These are phyloP conservation scores for Begonia masoniana DNA, from an alignment of 306 rosid genomes.

Conservation along the genomic window DNA sequence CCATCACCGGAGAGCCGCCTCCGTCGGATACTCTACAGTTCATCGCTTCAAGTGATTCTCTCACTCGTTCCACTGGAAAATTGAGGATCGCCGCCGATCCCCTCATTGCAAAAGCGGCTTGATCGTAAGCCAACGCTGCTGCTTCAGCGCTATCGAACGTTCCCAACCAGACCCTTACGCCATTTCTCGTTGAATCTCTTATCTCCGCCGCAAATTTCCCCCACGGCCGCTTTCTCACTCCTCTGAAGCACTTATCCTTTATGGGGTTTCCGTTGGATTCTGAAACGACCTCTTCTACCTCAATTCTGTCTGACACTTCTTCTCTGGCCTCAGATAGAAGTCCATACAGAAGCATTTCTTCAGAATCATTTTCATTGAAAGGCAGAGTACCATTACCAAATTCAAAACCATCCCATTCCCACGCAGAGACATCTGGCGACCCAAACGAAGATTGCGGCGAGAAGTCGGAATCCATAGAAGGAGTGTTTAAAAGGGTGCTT, in stretches of 20 bases:
- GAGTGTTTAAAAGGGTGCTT: slow-evolving; percentile 28
- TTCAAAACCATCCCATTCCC: slow-evolving; percentile 21
- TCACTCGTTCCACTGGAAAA: slow-evolving; percentile 60
- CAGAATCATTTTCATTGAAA: slow-evolving; percentile 78
- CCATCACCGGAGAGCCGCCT: slow-evolving; percentile 80
- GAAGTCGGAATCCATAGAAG: slow-evolving; percentile 22
- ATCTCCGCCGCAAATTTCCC: slow-evolving; percentile 95
- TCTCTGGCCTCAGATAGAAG: slow-evolving; percentile 29
- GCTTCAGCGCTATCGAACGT: slow-evolving; percentile 93
- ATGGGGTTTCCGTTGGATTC: slow-evolving; percentile 8
- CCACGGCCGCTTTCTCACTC: slow-evolving; percentile 84
- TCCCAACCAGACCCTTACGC: slow-evolving; percentile 86
- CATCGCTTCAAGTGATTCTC: slow-evolving; percentile 62
- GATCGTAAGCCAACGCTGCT: slow-evolving; percentile 87
- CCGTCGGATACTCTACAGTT: slow-evolving; percentile 16
- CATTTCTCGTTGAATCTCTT: slow-evolving; percentile 75
- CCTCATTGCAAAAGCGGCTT: slow-evolving; percentile 85
- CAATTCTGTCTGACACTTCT: slow-evolving; percentile 10
- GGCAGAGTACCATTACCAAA: slow-evolving; percentile 36
- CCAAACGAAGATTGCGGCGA: slow-evolving; percentile 52
- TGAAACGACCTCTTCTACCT: slow-evolving; percentile 55
- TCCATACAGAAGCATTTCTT: slow-evolving; percentile 79
- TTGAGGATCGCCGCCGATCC: slow-evolving; percentile 75
- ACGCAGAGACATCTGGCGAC: slow-evolving; percentile 26
- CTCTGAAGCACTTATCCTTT: slow-evolving; percentile 63